These are phyloP conservation scores for Arthrobotrys entomopaga DNA, from an alignment of 2,329 filamentous ascomycete genomes.

Conservation along the genomic window DNA sequence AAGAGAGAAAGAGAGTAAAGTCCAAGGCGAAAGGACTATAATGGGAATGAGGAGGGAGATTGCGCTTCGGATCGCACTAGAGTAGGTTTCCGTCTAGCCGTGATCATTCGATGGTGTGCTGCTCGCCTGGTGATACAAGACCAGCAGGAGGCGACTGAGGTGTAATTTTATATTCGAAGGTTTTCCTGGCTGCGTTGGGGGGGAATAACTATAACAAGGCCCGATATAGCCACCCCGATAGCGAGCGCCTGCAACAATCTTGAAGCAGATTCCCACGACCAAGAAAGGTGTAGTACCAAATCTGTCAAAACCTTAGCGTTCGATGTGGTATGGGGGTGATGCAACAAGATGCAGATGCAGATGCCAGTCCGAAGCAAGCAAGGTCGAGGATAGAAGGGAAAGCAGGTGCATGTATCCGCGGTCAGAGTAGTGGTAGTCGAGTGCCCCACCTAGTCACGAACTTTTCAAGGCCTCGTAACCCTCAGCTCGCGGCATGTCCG, in stretches of 20 bases:
- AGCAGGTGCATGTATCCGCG: constrained; percentile 33
- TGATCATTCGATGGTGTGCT: constrained; percentile 55
- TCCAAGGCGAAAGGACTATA: constrained; percentile 12
- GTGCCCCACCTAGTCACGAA: constrained; percentile 54
- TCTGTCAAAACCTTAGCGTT: constrained; percentile 54
- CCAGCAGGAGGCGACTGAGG: constrained; percentile 52
- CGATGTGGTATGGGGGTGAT: constrained; percentile 36
- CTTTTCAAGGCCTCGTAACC: constrained; percentile 48
- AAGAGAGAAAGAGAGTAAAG: not conserved
- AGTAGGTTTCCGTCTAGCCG: constrained; percentile 43
- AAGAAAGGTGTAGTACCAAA: constrained; percentile 49
- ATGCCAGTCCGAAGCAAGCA: constrained; percentile 40
- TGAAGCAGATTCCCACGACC: constrained; percentile 36
- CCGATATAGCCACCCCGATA: constrained; percentile 48
- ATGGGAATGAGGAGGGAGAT: constrained; percentile 84
- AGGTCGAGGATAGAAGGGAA: constrained; percentile 29
- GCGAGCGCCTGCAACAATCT: constrained; percentile 49
- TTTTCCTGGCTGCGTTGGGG: constrained; percentile 44
- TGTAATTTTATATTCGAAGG: constrained; percentile 55
- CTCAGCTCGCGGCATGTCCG: constrained; percentile 54
- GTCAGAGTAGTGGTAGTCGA: constrained; percentile 4
- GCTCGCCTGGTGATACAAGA: constrained; percentile 55
- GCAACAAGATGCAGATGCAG: too few species aligned
- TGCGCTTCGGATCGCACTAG: constrained; percentile 92
- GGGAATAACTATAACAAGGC: constrained; percentile 40